These are phyloP conservation scores for Chlamydomonas sp. DNA, from an alignment of 139 green algal genomes.

Conservation along the genomic window DNA sequence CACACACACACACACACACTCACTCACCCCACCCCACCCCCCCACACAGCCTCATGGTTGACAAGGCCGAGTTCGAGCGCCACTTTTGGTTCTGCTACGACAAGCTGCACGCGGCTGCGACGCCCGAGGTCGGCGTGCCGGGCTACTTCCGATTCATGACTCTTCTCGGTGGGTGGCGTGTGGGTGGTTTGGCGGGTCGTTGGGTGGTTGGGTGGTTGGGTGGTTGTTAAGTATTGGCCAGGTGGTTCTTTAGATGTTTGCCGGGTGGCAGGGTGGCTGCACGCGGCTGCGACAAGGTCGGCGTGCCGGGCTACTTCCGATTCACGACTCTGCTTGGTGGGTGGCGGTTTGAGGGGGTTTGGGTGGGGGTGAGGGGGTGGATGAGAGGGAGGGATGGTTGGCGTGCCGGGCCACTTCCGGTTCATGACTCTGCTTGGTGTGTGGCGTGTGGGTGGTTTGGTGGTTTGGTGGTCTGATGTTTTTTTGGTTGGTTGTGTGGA, in stretches of 20 bases:
- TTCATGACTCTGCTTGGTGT: conserved; percentile 87
- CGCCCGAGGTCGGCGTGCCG: conserved; percentile 62
- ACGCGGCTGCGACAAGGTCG: conserved; percentile 28
- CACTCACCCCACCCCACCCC: too few species aligned
- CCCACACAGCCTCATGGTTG: conserved; percentile 30
- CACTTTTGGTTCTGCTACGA: conserved; percentile 39
- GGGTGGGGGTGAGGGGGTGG: background rate
- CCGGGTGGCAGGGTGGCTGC: background rate
- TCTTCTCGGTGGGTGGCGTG: conserved; percentile 62
- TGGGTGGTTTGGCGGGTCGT: conserved; percentile 33
- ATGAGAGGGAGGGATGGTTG: conserved; percentile 28
- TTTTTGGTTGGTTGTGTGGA: background rate
- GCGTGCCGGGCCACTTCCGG: conserved; percentile 85
- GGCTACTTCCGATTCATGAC: conserved; percentile 94
- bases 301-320: conserved; percentile 88
- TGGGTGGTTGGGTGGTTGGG: too few species aligned
- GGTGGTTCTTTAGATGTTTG: background rate
- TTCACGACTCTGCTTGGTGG: conserved; percentile 91
- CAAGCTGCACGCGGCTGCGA: conserved; percentile 25
- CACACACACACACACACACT: too few species aligned
- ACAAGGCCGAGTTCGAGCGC: conserved; percentile 22
- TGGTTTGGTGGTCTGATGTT: background rate
- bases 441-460: too few species aligned
- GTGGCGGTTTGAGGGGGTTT: conserved; percentile 1
- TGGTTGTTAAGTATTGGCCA: background rate